A percentile compares a stretch with the other conserved stretches of the same genome.
phyloP scores from a whole-genome alignment of 2,329 filamentous ascomycete species.

The Cephalotrichum gorgonifer region DNA sequence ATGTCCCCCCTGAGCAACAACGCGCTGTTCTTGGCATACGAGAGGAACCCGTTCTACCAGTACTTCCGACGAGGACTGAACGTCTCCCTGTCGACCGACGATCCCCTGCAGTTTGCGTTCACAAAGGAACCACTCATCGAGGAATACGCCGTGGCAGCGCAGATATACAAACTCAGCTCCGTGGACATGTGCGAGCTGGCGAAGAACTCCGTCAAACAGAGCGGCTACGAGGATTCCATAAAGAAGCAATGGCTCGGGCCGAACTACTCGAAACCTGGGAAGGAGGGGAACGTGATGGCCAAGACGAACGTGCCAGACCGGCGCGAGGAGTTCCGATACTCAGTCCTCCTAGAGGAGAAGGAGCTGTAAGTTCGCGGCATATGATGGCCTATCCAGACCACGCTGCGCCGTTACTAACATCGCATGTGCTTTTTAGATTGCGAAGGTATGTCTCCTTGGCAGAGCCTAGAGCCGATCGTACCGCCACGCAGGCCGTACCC shows the following conservation, averaged over 20 bases:
- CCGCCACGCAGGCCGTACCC: neutral
- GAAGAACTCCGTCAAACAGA: conserved; percentile 91
- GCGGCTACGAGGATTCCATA: conserved; percentile 79
- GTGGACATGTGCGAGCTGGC: conserved; percentile 98
- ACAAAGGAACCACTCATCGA: conserved; percentile 97
- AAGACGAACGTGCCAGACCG: conserved; percentile 96
- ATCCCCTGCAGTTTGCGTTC: conserved; percentile 94
- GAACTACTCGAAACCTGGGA: conserved; percentile 67
- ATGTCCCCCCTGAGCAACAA: conserved; percentile 99
- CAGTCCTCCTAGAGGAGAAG: conserved; percentile 75
- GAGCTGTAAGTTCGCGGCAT: conserved; percentile 54
- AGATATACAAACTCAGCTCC: conserved; percentile 94
- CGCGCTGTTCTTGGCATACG: conserved; percentile 89
- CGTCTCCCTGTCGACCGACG: conserved; percentile 91
- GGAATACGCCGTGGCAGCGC: conserved; percentile 93
- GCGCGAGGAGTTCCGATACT: conserved; percentile 77
- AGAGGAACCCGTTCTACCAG: conserved; percentile 89
- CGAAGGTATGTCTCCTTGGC: neutral
- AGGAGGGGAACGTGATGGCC: conserved; percentile 79
- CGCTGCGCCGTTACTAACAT: neutral
- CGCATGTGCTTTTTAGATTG: neutral
- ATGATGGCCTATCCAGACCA: neutral
- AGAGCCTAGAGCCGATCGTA: neutral
- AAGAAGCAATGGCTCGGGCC: conserved; percentile 88
- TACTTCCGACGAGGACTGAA: conserved; percentile 95